A percentile compares a stretch with the other conserved stretches of the same genome.
phyloP scores from a whole-genome alignment of 1,284 basidiomycete genomes.

The Boletus subluridellus region DNA sequence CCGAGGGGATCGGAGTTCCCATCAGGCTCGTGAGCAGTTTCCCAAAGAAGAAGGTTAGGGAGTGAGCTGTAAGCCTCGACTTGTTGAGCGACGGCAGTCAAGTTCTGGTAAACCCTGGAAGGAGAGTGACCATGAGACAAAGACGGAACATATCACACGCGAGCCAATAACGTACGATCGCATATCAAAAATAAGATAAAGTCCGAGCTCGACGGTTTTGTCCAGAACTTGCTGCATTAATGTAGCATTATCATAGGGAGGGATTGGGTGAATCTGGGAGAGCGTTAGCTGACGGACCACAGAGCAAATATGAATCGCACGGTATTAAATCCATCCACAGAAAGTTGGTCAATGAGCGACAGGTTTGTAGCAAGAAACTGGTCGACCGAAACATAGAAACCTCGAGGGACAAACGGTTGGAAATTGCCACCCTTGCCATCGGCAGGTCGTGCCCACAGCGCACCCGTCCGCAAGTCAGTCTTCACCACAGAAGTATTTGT shows the following conservation, averaged over 20 bases:
- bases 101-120: slow-evolving; percentile 51
- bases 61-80: slow-evolving; percentile 62
- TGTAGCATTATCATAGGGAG: slow-evolving; percentile 27
- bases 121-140: neutral
- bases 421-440: slow-evolving; percentile 18
- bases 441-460: slow-evolving; percentile 24
- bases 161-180: slow-evolving; percentile 40
- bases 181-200: slow-evolving; percentile 32
- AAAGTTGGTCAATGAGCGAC: slow-evolving; percentile 20
- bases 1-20: slow-evolving; percentile 61
- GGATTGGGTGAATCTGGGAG: slow-evolving; percentile 31
- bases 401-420: slow-evolving; percentile 30
- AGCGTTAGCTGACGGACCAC: neutral
- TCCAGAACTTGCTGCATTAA: slow-evolving; percentile 24
- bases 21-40: slow-evolving; percentile 74
- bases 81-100: slow-evolving; percentile 56
- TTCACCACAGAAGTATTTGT: slow-evolving; percentile 33
- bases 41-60: slow-evolving; percentile 69
- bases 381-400: slow-evolving; percentile 30
- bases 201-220: slow-evolving; percentile 18
- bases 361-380: slow-evolving; percentile 21
- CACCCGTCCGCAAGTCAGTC: slow-evolving; percentile 32
- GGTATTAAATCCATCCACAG: slow-evolving; percentile 31
- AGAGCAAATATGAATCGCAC: slow-evolving; percentile 7
- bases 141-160: neutral